Conservation (phyloP, 345 rosid species). For the Salix brachista region DNA sequence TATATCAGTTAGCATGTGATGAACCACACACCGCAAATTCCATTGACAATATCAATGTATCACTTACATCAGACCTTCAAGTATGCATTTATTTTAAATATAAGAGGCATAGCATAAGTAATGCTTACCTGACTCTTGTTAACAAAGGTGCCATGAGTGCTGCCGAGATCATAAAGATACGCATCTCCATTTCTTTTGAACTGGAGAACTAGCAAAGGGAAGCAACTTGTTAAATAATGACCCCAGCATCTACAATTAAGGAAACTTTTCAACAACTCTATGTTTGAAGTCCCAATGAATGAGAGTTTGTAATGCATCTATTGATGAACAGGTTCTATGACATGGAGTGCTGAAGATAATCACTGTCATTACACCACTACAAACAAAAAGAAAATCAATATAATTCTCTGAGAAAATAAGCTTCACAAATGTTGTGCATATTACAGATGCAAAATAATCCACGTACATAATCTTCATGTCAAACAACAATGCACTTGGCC, state of each 20-base stretch:
- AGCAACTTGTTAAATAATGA: conserved; percentile 3
- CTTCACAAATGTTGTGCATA: background rate
- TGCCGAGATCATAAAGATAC: conserved; percentile 74
- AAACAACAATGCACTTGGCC: background rate
- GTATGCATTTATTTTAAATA: background rate
- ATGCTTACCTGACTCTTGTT: conserved; percentile 68
- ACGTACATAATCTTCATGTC: background rate
- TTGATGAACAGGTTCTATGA: background rate
- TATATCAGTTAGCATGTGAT: background rate
- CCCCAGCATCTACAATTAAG: background rate
- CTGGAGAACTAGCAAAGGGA: conserved; percentile 62
- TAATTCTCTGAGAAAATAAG: background rate
- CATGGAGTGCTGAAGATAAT: background rate
- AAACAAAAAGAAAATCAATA: background rate
- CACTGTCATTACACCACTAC: background rate
- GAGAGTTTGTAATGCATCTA: background rate
- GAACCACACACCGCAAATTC: background rate
- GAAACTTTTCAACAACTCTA: background rate
- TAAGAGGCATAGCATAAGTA: background rate
- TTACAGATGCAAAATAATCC: background rate
- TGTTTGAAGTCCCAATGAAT: background rate
- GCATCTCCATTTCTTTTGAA: conserved; percentile 78
- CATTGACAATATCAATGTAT: background rate
- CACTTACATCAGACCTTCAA: background rate
- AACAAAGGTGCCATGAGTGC: conserved; percentile 76